phyloP scores from a whole-genome alignment of 805 yeast genomes.

The Metschnikowia bowlesiae region DNA sequence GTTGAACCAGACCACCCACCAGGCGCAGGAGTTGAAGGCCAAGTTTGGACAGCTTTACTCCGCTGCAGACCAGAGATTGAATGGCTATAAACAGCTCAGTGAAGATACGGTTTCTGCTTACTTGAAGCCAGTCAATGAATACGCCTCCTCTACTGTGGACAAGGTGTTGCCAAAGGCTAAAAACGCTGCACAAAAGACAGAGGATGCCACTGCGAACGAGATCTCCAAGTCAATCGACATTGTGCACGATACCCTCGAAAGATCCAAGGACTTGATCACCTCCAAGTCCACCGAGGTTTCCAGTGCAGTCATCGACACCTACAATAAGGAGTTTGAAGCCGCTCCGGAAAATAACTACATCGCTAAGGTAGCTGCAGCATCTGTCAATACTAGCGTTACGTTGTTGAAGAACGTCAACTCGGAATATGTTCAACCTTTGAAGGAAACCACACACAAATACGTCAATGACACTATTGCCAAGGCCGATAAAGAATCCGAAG shows the following conservation, averaged over 20 bases:
- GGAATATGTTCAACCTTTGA: conserved; percentile 37
- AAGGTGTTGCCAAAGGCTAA: conserved; percentile 25
- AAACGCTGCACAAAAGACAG: conserved; percentile 11
- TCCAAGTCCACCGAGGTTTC: conserved; percentile 27
- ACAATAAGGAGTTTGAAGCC: conserved; percentile 31
- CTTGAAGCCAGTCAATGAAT: conserved; percentile 26
- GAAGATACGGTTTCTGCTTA: conserved; percentile 14
- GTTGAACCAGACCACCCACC: conserved; percentile 9
- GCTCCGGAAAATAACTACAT: conserved; percentile 24
- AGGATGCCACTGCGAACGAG: conserved; percentile 17
- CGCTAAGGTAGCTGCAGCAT: conserved; percentile 32
- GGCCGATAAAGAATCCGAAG: conserved; percentile 33
- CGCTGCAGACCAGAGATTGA: conserved; percentile 6
- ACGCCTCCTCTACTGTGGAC: conserved; percentile 23
- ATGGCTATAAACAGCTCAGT: conserved; percentile 11
- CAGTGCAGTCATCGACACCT: conserved; percentile 28
- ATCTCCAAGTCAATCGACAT: conserved; percentile 20
- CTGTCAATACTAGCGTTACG: conserved; percentile 31
- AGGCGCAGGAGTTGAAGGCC: conserved; percentile 5
- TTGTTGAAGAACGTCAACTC: conserved; percentile 31
- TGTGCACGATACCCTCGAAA: conserved; percentile 18
- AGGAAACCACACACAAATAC: conserved; percentile 35
- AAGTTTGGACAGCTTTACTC: conserved; percentile 8
- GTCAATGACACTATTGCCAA: conserved; percentile 32
- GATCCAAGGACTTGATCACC: conserved; percentile 23